phyloP scores from a whole-genome alignment of 176 grass and related monocot genomes.

The Oryza rufipogon region DNA sequence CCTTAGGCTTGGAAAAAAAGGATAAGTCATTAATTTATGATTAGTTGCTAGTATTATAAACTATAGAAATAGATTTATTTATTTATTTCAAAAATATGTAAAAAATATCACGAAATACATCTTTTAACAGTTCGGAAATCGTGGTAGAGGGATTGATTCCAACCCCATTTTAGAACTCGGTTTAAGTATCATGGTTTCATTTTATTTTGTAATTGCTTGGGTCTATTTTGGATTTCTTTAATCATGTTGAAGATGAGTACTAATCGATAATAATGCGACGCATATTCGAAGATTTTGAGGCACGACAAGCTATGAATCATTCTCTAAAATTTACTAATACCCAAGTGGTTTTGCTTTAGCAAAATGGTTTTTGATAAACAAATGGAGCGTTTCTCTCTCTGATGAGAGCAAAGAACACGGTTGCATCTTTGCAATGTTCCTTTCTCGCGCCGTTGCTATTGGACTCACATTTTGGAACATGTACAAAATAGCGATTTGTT shows the following conservation, averaged over 20 bases:
- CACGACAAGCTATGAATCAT: neutral
- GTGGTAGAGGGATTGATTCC: too few species aligned
- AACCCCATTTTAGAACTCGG: too few species aligned
- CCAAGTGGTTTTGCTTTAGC: neutral
- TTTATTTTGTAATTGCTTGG: too few species aligned
- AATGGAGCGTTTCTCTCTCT: neutral
- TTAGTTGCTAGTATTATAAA: too few species aligned
- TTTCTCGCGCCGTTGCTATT: neutral
- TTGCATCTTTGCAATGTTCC: neutral
- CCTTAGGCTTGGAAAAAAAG: too few species aligned
- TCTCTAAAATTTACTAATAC: neutral
- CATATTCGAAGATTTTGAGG: neutral
- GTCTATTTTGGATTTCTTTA: too few species aligned
- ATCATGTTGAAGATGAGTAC: neutral
- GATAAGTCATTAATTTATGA: too few species aligned
- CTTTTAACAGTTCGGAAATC: too few species aligned
- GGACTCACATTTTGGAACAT: neutral
- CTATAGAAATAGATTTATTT: too few species aligned
- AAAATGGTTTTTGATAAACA: neutral
- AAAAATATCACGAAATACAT: too few species aligned
- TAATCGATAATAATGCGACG: neutral
- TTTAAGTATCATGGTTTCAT: too few species aligned
- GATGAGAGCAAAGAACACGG: neutral
- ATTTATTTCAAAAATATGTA: too few species aligned
- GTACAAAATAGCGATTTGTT: neutral